Percentiles rank a stretch among this genome's conserved stretches.
phyloP scores from a whole-genome alignment of 2,329 filamentous ascomycete species.

The Fusarium illudens region DNA sequence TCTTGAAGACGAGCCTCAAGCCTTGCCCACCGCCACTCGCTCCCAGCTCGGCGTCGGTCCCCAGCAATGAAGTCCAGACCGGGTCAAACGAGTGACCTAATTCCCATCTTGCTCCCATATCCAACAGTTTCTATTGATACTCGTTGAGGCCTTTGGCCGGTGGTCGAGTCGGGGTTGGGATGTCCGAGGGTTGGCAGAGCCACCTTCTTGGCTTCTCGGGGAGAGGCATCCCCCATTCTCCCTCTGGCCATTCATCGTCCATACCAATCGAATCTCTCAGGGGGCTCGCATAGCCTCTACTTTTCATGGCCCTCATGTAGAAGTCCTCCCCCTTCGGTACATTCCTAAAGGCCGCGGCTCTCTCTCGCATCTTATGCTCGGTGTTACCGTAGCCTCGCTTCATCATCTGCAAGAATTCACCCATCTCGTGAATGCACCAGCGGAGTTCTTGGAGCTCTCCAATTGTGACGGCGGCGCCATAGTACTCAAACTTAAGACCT shows the following conservation, averaged over 20 bases:
- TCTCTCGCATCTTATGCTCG: no score
- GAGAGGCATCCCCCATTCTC: conserved; percentile 24
- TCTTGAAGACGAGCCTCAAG: not conserved
- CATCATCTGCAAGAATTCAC: not conserved
- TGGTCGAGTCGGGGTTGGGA: not conserved
- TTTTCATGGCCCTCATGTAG: conserved; percentile 19
- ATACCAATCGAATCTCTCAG: conserved; percentile 24
- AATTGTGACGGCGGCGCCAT: not conserved
- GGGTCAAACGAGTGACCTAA: not conserved
- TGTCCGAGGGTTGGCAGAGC: conserved; percentile 4
- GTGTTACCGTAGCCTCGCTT: no score
- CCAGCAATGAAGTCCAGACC: not conserved
- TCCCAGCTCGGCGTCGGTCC: not conserved
- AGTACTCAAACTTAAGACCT: not conserved
- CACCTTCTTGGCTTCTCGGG: not conserved
- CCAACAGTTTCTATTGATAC: not conserved
- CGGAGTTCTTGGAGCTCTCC: not conserved
- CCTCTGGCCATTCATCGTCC: conserved; percentile 27
- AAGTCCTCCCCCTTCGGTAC: not conserved
- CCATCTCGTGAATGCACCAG: not conserved
- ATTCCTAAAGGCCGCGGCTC: not conserved
- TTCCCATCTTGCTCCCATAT: not conserved
- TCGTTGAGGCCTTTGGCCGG: no score
- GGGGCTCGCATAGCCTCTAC: conserved; percentile 35
- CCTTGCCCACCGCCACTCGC: not conserved